Base-by-base conservation (phyloP, 78 protist genomes). In the Tieghemostelium lacteum region DNA sequence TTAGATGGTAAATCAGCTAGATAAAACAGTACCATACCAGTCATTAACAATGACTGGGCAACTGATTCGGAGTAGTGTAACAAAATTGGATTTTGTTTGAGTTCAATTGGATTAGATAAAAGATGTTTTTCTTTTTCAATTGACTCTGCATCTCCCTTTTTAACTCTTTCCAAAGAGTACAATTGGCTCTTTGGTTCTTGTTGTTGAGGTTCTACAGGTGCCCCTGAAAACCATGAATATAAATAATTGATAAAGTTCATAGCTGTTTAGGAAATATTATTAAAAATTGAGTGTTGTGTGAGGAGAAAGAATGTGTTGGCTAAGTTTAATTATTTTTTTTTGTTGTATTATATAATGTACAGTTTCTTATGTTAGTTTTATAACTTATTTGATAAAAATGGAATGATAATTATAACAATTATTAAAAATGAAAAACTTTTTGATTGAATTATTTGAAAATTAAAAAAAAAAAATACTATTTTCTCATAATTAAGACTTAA, bases 11-110 rank as follows among this genome's bases (percentile, higher is more conserved):
- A 39, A 4, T 83, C 91, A 2, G 50, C 60, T 29, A 83, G 58
- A 20, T 73, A 70, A 19, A 52, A 83, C 58, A 83, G 33, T 22
- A 83, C 91, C 22, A 83, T 83, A 31, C 91, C 91, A 40, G 80
- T 83, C 78, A 83, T 39, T 5, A 71, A n/a, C n/a, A 24, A 24
- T 24, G 26, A 14, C n/a, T 28, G 31, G 14, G 50, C 71, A 26
- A 24, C 52, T 5, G n/a, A 62, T 16, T 83, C 80, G 0, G 60
- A 24, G 19, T 67, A 69, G 54, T 33, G 22, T 28, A 83, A 45
- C 24, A 69, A 45, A 16, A 83, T 16, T 39, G 91, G 78, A 29
- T 70, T 45, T 61, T 83, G 66, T 42, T 37, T 57, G 14, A 83
- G 22, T 83, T 55, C 28, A 26, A 39, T 54, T 14, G 62, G 50